Evolutionary conservation across 129 eudicot species (phyloP).

Genomic region (Pittosporum tobira): DNA sequence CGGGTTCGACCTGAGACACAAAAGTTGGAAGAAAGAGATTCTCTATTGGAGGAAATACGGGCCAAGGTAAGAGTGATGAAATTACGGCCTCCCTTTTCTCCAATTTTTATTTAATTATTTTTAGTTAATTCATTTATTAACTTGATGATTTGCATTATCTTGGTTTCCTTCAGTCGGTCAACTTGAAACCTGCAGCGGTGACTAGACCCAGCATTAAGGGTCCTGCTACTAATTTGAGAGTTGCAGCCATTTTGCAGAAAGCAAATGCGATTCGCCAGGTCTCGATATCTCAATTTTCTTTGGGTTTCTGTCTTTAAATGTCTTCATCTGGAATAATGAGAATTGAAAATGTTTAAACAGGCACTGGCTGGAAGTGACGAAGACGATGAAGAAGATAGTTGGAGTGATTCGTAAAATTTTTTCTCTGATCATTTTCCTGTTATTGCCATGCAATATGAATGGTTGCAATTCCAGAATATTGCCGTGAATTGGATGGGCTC

Average conservation of each 20-base stretch:
- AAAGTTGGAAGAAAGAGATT: constrained; percentile 61
- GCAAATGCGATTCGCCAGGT: constrained; percentile 93
- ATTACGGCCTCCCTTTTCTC: background rate
- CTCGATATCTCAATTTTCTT: no score
- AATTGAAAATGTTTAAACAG: constrained; percentile 22
- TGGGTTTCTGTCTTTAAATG: background rate
- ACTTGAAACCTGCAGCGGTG: constrained; percentile 63
- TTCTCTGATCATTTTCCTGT: background rate
- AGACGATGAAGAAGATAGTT: constrained; percentile 64
- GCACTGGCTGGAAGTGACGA: constrained; percentile 92
- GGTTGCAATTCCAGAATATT: background rate
- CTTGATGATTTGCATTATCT: constrained; percentile 6
- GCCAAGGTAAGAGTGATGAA: constrained; percentile 41
- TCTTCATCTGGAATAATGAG: background rate
- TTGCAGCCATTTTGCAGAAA: constrained; percentile 83
- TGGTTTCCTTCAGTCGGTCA: constrained; percentile 53
- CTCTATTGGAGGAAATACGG: constrained; percentile 70
- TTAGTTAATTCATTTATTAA: constrained; percentile 1
- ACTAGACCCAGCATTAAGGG: constrained; percentile 76
- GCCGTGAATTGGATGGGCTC: background rate
- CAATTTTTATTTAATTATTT: background rate
- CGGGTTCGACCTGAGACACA: constrained; percentile 37
- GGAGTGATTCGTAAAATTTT: constrained; percentile 63
- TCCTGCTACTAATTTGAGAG: constrained; percentile 63
- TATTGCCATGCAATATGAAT: background rate